Evolutionary conservation across 2,329 filamentous ascomycete genomes (phyloP).

Genomic region (Cladophialophora bantiana): DNA sequence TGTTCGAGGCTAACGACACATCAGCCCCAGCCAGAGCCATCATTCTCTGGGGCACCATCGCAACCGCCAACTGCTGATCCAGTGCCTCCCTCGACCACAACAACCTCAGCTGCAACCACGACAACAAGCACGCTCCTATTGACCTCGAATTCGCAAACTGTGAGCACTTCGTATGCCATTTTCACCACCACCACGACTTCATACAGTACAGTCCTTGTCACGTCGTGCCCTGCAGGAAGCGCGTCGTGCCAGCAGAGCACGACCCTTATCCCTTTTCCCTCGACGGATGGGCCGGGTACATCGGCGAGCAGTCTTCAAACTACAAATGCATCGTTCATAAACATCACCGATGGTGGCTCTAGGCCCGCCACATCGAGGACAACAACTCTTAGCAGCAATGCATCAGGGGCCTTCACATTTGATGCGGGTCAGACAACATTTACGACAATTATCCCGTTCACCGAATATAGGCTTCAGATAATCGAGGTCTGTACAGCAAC

Average conservation of each 20-base stretch:
- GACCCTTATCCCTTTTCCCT: constrained; percentile 1
- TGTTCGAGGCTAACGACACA: not conserved
- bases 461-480: constrained; percentile 30
- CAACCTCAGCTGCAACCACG: constrained; percentile 4
- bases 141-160: not conserved
- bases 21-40: constrained; percentile 24
- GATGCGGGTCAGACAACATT: constrained; percentile 30
- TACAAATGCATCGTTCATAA: constrained; percentile 7
- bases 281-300: not conserved
- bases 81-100: constrained; percentile 22
- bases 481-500: constrained; percentile 32
- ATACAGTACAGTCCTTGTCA: constrained; percentile 24
- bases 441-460: constrained; percentile 28
- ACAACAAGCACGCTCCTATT: constrained; percentile 2
- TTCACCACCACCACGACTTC: constrained; percentile 24
- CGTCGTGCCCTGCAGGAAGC: constrained; percentile 19
- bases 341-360: constrained; percentile 21
- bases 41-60: constrained; percentile 33
- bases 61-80: constrained; percentile 27
- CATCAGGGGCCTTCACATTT: constrained; percentile 18
- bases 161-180: constrained; percentile 1
- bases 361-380: constrained; percentile 8
- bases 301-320: constrained; percentile 6
- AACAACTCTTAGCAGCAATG: constrained; percentile 9
- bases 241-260: constrained; percentile 12